Conservation (phyloP, 192 early-diverging fungal species). For the Coemansia sp. region DNA sequence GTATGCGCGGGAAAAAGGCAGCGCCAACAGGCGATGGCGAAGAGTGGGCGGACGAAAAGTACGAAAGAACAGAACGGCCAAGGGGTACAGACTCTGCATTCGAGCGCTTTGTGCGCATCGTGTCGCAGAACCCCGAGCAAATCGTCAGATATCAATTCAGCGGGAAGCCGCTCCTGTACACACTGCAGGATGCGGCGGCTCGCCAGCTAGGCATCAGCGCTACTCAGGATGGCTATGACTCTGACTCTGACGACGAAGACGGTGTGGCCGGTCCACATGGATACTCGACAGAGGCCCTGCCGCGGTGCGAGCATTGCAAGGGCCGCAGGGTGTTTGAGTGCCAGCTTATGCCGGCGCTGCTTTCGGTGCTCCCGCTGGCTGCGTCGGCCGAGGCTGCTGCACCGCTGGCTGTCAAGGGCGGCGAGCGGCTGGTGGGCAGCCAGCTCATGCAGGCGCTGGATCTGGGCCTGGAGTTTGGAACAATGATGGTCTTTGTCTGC, state of each 20-base stretch:
- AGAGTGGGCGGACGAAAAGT: constrained; percentile 75
- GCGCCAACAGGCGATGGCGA: constrained; percentile 25
- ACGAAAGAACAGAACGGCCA: constrained; percentile 70
- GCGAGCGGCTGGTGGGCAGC: constrained; percentile 14
- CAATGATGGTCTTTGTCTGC: constrained; percentile 78
- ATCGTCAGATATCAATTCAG: constrained; percentile 76
- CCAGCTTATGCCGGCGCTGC: constrained; percentile 86
- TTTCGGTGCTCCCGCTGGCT: constrained; percentile 68
- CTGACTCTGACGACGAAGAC: constrained; percentile 6
- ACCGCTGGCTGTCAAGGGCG: background rate
- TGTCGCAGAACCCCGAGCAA: constrained; percentile 74
- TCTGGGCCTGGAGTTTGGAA: constrained; percentile 88
- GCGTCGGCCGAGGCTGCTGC: constrained; percentile 27
- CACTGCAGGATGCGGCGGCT: constrained; percentile 53
- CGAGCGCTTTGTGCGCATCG: constrained; percentile 70
- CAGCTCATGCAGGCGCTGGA: constrained; percentile 51
- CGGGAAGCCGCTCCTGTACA: constrained; percentile 68
- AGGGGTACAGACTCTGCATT: constrained; percentile 77
- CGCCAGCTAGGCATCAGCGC: constrained; percentile 21
- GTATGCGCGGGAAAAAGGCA: background rate
- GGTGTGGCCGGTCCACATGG: background rate
- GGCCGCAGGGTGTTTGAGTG: constrained; percentile 77
- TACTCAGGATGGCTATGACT: constrained; percentile 19
- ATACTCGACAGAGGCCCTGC: constrained; percentile 48
- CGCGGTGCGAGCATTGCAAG: constrained; percentile 63